Percentiles rank a stretch among this genome's conserved stretches.
These are phyloP conservation scores for Agrocybe chaxingu DNA, from an alignment of 768 basidiomycete genomes.

Conservation along the genomic window DNA sequence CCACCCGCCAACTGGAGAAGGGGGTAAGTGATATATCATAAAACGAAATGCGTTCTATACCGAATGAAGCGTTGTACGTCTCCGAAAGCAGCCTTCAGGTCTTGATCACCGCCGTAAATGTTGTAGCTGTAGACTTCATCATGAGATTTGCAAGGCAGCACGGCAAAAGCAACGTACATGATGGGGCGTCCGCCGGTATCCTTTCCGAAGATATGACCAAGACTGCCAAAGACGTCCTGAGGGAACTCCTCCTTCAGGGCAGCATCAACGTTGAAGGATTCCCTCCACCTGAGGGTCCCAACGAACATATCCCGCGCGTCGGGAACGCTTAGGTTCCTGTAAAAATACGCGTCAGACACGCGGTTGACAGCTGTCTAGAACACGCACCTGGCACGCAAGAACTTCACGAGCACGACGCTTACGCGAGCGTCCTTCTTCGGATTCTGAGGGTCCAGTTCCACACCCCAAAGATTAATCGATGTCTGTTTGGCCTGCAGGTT, in stretches of 20 bases:
- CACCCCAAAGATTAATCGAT: slow-evolving; percentile 67
- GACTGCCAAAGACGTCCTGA: slow-evolving; percentile 55
- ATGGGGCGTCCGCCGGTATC: slow-evolving; percentile 73
- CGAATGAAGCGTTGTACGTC: slow-evolving; percentile 75
- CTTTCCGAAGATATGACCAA: slow-evolving; percentile 64
- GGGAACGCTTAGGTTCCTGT: slow-evolving; percentile 47
- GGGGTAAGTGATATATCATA: slow-evolving; percentile 9
- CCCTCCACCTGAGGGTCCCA: slow-evolving; percentile 68
- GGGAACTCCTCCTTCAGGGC: slow-evolving; percentile 61
- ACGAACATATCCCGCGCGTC: slow-evolving; percentile 67
- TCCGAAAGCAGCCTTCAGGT: slow-evolving; percentile 69
- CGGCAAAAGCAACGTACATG: slow-evolving; percentile 41
- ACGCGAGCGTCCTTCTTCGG: slow-evolving; percentile 56
- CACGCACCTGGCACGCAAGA: slow-evolving; percentile 71
- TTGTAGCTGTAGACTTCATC: slow-evolving; percentile 54
- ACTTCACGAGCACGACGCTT: slow-evolving; percentile 80
- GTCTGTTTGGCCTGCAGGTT: slow-evolving; percentile 46
- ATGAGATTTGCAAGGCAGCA: neutral
- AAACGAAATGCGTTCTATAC: slow-evolving; percentile 28
- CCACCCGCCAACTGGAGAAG: slow-evolving; percentile 66
- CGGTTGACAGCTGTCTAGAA: neutral
- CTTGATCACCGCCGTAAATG: slow-evolving; percentile 68
- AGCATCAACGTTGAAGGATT: slow-evolving; percentile 59
- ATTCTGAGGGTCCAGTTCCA: slow-evolving; percentile 56
- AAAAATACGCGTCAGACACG: neutral